phyloP scores from a whole-genome alignment of 768 basidiomycete genomes.

The Rhodotorula taiwanensis region DNA sequence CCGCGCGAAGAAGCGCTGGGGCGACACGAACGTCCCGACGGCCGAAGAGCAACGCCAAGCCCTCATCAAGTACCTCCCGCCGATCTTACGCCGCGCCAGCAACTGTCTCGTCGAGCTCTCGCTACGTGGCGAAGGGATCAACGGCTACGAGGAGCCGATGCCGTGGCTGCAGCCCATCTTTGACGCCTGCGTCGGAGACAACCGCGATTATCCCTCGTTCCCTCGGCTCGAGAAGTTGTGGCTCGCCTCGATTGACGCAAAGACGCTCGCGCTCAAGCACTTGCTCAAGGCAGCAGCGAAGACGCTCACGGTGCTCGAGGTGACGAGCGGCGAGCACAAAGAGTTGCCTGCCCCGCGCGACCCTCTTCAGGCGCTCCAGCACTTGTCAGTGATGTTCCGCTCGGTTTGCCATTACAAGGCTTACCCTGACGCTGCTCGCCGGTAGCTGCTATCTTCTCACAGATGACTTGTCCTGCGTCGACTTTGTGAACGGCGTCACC shows the following conservation, averaged over 20 bases:
- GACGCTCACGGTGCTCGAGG: not conserved
- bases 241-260: not conserved
- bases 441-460: not conserved
- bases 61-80: not conserved
- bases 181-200: not conserved
- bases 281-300: not conserved
- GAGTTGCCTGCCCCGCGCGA: not conserved
- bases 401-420: not conserved
- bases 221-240: not conserved
- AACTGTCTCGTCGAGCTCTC: not conserved
- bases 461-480: not conserved
- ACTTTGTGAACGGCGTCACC: not conserved
- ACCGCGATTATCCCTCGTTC: constrained; percentile 1
- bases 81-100: not conserved
- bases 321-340: not conserved
- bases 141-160: not conserved
- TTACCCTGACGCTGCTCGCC: not conserved
- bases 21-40: not conserved
- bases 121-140: not conserved
- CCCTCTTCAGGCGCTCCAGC: not conserved
- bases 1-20: too few relatives aligned
- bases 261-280: not conserved
- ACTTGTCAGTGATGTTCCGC: not conserved
- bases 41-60: not conserved
- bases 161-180: not conserved